Evolutionary conservation across 2,329 filamentous ascomycete genomes (phyloP), one percentile per base, ranked within the genome.

Genomic region (Aquanectria penicillioides): DNA sequence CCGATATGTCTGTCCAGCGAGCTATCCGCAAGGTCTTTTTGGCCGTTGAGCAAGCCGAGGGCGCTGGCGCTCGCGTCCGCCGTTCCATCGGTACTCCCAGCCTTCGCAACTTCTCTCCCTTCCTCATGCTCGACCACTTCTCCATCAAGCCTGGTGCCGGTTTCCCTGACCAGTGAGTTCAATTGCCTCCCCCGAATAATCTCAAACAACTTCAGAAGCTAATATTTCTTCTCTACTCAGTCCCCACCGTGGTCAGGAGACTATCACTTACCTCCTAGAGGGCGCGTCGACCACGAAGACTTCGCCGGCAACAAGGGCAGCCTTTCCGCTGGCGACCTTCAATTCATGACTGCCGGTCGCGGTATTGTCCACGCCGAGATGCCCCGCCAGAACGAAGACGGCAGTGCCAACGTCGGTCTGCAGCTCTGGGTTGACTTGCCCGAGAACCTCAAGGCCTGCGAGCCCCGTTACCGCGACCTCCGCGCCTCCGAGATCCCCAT

Each of bases 311-410:
- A 95, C 79, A 84, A 84, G 46, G 95, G 94, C 57, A 95, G 91
- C 4, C 92, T 98, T 67, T 84, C 89, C 60, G 78, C 90, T 0
- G 94, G 94, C n/a, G 94, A 97, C 73, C 79, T 98, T 43, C 94
- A 98, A 74, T 98, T 98, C 83, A 98, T 98, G 95, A 97, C 94
- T 0, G 94, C 94, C 1, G 94, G 94, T 4, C 82, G 85, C 17
- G 94, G 94, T 36, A 96, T 98, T 69, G 91, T 97, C 76, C 95
- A 98, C 76, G 92, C 94, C 31, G 94, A 98, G 78, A 97, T 98
- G 93, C 94, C 94, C 9, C 85, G 86, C 52, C 87, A 91, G 71
- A 92, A 93, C 73, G 74, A 83, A 1, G 91, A 95, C 73, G 92
- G 92, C 47, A 86, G 82, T 55, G 81, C 89, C 58, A 97, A 94